These are phyloP conservation scores for Yarrowia osloensis DNA, from an alignment of 805 yeast species.

Conservation along the genomic window DNA sequence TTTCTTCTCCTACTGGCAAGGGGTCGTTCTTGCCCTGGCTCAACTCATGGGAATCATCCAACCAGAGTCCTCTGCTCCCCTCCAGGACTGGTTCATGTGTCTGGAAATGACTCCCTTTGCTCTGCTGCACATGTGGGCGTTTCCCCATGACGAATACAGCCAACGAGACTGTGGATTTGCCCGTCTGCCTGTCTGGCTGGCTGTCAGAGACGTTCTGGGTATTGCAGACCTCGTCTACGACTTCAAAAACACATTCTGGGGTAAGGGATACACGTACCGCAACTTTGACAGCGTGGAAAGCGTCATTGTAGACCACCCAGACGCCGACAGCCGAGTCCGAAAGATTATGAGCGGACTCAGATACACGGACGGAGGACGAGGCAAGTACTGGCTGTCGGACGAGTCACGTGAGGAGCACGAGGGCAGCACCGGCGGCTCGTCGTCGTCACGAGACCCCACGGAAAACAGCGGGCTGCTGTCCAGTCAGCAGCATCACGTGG, in stretches of 20 bases:
- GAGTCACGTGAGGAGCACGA: neutral
- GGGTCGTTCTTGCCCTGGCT: slow-evolving; percentile 54
- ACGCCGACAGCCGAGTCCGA: slow-evolving; percentile 61
- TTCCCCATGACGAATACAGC: slow-evolving; percentile 73
- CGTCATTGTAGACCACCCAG: slow-evolving; percentile 61
- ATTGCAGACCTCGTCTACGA: slow-evolving; percentile 77
- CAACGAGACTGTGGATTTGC: slow-evolving; percentile 68
- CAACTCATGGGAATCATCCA: slow-evolving; percentile 40
- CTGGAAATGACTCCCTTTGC: slow-evolving; percentile 85
- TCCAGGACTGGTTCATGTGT: slow-evolving; percentile 79
- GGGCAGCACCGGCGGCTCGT: neutral
- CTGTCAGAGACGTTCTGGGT: slow-evolving; percentile 76
- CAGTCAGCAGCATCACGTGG: neutral
- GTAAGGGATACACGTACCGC: slow-evolving; percentile 75
- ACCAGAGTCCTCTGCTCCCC: slow-evolving; percentile 41
- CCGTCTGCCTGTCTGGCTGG: slow-evolving; percentile 59
- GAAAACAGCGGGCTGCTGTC: neutral
- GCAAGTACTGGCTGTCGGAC: slow-evolving; percentile 75
- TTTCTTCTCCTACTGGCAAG: slow-evolving; percentile 99
- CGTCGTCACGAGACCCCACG: neutral
- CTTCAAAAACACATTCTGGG: slow-evolving; percentile 66
- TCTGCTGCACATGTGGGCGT: slow-evolving; percentile 83
- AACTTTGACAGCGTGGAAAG: slow-evolving; percentile 82
- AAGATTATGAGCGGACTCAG: slow-evolving; percentile 82
- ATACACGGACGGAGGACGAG: slow-evolving; percentile 73